Evolutionary conservation across 495 filamentous ascomycete genomes (phyloP).

Genomic region (Beverwykella pulmonaria): DNA sequence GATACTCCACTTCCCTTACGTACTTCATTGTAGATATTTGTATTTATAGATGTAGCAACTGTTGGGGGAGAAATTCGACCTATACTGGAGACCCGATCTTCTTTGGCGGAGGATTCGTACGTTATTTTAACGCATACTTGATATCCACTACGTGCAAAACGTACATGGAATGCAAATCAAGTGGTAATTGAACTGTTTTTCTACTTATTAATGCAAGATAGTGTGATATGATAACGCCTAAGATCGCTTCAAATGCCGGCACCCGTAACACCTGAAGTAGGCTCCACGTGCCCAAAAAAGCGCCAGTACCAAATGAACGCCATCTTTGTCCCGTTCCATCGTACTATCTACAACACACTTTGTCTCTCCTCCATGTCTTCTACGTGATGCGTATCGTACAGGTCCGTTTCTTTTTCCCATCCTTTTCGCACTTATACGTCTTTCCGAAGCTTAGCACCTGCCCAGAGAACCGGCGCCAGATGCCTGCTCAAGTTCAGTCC

Average conservation of each 20-base stretch:
- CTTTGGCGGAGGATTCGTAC: neutral
- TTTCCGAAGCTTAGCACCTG: slow-evolving; percentile 46
- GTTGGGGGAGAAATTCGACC: too few relatives aligned
- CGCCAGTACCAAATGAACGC: neutral
- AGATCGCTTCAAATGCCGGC: neutral
- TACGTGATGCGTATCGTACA: neutral
- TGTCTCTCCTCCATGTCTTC: neutral
- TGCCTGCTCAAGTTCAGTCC: slow-evolving; percentile 59
- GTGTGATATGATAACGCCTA: neutral
- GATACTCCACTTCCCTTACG: neutral
- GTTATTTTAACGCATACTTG: neutral
- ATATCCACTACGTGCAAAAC: neutral
- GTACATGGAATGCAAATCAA: too few relatives aligned
- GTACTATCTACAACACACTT: neutral
- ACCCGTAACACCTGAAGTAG: neutral
- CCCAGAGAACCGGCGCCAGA: slow-evolving; percentile 55
- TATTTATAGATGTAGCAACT: too few relatives aligned
- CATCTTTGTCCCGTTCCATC: neutral
- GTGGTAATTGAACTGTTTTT: neutral
- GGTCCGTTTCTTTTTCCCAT: neutral
- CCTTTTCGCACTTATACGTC: slow-evolving; percentile 35
- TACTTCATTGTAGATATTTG: too few relatives aligned
- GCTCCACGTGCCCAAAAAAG: neutral
- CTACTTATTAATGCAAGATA: neutral
- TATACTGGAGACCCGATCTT: too few relatives aligned